Percentiles rank a stretch among this genome's conserved stretches.
Evolutionary conservation across 2,329 filamentous ascomycete species (phyloP).

Genomic region (Colletotrichum salicis): DNA sequence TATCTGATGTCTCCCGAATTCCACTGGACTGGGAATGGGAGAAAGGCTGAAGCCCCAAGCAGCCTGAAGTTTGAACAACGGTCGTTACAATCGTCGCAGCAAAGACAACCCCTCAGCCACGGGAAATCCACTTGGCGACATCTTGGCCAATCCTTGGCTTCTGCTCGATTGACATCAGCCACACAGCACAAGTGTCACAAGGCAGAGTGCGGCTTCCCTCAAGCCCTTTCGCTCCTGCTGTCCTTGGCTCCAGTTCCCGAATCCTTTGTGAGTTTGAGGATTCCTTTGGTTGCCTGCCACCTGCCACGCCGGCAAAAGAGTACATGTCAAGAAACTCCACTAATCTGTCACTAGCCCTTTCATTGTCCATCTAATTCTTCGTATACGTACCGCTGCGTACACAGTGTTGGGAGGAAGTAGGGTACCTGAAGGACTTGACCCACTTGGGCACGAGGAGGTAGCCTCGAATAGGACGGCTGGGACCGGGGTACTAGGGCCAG

Average conservation of each 20-base stretch:
- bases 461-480: slow-evolving; percentile 16
- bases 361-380: not conserved
- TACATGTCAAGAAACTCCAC: not conserved
- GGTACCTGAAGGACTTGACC: not conserved
- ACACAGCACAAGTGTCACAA: not conserved
- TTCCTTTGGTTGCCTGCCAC: not conserved
- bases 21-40: not conserved
- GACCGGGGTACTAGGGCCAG: not conserved
- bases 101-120: slow-evolving; percentile 3
- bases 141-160: slow-evolving; percentile 10
- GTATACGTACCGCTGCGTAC: too few relatives aligned
- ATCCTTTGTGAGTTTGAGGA: not conserved
- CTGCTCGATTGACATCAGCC: not conserved
- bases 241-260: too few relatives aligned
- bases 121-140: not conserved
- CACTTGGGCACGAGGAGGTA: slow-evolving; percentile 27
- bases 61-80: not conserved
- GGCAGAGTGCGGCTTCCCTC: not conserved
- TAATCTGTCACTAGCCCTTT: not conserved
- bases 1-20: not conserved
- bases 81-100: not conserved
- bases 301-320: not conserved
- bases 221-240: not conserved
- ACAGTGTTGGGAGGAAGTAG: too few relatives aligned
- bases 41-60: not conserved